Conservation (phyloP, 2,329 filamentous ascomycete species). For the Aspergillus carbonarius region DNA sequence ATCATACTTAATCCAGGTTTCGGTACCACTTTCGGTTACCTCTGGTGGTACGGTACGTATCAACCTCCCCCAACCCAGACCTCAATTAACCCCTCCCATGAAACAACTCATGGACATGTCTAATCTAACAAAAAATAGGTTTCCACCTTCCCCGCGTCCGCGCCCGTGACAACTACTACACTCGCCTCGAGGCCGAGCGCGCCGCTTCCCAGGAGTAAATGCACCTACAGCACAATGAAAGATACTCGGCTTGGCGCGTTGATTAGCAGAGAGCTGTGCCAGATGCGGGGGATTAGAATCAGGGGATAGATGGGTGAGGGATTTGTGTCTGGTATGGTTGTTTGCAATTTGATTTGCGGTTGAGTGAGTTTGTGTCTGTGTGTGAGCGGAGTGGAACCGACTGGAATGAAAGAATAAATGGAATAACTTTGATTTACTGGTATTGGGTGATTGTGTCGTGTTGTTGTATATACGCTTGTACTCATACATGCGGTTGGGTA, state of each 20-base stretch:
- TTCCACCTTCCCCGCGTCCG: conserved; percentile 65
- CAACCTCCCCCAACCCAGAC: background rate
- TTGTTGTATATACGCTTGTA: conserved; percentile 31
- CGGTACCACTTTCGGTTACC: conserved; percentile 62
- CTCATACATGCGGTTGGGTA: conserved; percentile 2
- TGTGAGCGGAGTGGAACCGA: background rate
- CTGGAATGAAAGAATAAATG: conserved; percentile 5
- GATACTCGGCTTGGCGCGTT: conserved; percentile 10
- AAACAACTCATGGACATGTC: background rate
- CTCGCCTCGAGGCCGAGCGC: conserved; percentile 62
- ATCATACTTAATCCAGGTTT: conserved; percentile 48
- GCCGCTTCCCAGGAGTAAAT: conserved; percentile 41
- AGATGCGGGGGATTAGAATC: background rate
- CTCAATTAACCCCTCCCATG: background rate
- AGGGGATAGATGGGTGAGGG: background rate
- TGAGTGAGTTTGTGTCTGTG: conserved; percentile 2
- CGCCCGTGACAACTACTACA: conserved; percentile 63
- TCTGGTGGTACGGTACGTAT: conserved; percentile 65
- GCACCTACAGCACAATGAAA: conserved; percentile 2
- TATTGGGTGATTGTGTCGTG: background rate
- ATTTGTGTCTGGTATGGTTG: background rate
- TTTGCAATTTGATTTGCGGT: background rate
- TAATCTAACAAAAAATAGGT: conserved; percentile 43
- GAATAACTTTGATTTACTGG: conserved; percentile 13
- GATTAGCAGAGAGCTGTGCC: conserved; percentile 1